phyloP scores from a whole-genome alignment of 768 basidiomycete species.

The Pleurotus sapidus region DNA sequence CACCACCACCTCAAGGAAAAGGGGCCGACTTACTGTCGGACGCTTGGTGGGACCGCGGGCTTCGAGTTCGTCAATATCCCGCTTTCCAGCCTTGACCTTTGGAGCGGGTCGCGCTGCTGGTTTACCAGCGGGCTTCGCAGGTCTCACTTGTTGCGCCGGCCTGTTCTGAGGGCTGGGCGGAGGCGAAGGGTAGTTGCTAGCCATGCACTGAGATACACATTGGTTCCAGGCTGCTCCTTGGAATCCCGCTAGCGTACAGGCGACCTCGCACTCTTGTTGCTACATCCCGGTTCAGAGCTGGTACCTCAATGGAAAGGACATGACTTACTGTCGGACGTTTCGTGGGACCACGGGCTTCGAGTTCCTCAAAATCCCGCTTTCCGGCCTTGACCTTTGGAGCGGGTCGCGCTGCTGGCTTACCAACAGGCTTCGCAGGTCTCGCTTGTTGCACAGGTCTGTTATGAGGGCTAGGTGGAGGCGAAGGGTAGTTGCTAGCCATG shows the following conservation, averaged over 20 bases:
- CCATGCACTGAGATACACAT: not conserved
- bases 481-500: constrained; percentile 1
- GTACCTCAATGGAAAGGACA: not conserved
- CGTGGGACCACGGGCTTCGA: not conserved
- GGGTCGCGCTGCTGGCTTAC: not conserved
- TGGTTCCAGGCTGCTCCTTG: constrained; percentile 1
- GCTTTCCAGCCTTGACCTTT: no score
- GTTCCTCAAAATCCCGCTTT: no score
- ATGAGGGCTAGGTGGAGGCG: not conserved
- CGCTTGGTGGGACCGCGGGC: no score
- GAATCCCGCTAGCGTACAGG: not conserved
- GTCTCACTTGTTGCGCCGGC: not conserved
- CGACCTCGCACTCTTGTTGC: constrained; percentile 8
- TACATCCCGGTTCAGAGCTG: not conserved
- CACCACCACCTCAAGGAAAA: no score
- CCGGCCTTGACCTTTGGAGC: not conserved
- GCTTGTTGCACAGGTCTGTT: not conserved
- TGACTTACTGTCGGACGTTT: not conserved
- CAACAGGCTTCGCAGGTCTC: no score
- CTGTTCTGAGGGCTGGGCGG: not conserved
- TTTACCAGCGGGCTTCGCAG: no score
- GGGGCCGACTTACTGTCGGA: no score
- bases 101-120: no score
- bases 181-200: constrained; percentile 2
- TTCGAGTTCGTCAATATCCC: no score